Conservation (phyloP, 148 eudicot species). For the Rhododendron molle region DNA sequence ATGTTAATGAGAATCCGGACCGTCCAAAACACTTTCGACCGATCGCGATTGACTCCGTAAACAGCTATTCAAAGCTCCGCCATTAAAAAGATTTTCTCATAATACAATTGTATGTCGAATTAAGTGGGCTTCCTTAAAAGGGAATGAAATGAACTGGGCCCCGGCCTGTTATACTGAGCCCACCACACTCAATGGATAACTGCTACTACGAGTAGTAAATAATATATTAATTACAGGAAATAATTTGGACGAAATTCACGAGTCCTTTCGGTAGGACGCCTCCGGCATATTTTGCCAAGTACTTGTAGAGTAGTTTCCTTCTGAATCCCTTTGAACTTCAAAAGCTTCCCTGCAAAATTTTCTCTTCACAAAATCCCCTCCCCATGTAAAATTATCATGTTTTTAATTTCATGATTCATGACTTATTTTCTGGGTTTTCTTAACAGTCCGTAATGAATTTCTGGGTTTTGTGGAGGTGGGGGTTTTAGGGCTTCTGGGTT, state of each 20-base stretch:
- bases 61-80: too few species aligned
- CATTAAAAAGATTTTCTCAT: too few species aligned
- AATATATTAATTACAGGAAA: not conserved
- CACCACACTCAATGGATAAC: not conserved
- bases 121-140: too few species aligned
- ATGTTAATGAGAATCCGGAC: too few species aligned
- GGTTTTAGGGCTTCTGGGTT: not conserved
- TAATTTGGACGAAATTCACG: not conserved
- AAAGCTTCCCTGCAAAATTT: not conserved
- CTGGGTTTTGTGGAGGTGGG: not conserved
- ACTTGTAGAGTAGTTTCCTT: not conserved
- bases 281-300: not conserved
- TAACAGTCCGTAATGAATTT: not conserved
- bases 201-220: not conserved
- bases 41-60: too few species aligned
- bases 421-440: not conserved
- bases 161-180: too few species aligned
- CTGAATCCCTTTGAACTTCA: not conserved
- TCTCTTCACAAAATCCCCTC: not conserved
- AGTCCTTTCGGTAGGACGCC: not conserved
- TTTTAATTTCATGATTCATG: not conserved
- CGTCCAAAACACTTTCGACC: too few species aligned
- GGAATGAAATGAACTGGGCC: too few species aligned
- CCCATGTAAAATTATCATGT: not conserved
- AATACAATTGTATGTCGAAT: too few species aligned